Evolutionary conservation across 1,284 basidiomycete species (phyloP), one percentile per base, ranked within the genome.

Genomic region (Pisolithus thermaeus): DNA sequence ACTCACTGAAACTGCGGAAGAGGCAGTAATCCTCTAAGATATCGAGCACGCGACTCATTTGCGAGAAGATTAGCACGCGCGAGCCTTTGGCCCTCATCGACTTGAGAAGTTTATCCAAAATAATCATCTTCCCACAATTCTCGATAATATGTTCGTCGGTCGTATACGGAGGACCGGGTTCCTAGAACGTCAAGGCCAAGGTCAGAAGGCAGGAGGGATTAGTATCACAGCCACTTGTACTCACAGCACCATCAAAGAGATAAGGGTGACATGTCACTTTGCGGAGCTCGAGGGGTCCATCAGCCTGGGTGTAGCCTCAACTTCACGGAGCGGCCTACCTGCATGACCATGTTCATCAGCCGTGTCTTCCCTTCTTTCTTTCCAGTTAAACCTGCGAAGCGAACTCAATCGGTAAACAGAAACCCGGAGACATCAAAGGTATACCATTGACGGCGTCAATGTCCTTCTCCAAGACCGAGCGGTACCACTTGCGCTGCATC

Each of bases 301-400:
- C 41, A 32, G 49, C 49, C 22, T 12, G 7, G 14, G 44, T 16
- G 27, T 46, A 44, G 45, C 25, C 47, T 2, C 18, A 6, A 30
- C 20, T 40, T 4, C 22, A 43, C 8, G 22, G 23, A 41, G 39
- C n/a, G 57, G 59, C 81, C 56, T 51, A 92, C 79, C 78, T 99
- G 97, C 97, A 99, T 99, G 57, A 99, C 97, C 75, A 99, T 97
- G 72, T 99, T 99, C 83, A 99, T 92, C 49, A 99, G 71, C 28
- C 95, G 78, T 3, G 95, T 98, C 74, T 98, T 99, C 57, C 97
- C 96, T 70, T 99, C 97, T 69, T 99, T 99, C 80, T 97, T 98
- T 14, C 92, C 92, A 1, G 92, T 90, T 25, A 92, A 73, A 39
- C 89, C 87, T 88, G 48, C 56, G 51, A 9, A 3, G 11, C 28